phyloP scores from a whole-genome alignment of 2,329 filamentous ascomycete species.

The Aspergillus melleus region DNA sequence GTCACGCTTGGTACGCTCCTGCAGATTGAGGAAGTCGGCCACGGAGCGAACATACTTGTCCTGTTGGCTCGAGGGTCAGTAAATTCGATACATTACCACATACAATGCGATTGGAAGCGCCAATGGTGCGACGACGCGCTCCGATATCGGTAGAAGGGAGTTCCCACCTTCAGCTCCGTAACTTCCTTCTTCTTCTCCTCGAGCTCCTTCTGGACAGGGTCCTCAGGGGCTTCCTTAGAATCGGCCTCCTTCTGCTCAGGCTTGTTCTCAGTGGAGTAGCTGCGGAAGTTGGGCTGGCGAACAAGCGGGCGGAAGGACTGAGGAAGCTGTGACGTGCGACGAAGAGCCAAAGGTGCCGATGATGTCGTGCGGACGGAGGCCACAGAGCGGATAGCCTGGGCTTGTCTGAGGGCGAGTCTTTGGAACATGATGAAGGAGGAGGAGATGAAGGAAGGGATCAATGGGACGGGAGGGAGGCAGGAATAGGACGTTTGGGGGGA shows the following conservation, averaged over 20 bases:
- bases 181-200: slow-evolving; percentile 72
- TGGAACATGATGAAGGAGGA: slow-evolving; percentile 40
- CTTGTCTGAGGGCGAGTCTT: slow-evolving; percentile 44
- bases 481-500: not conserved
- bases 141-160: slow-evolving; percentile 3
- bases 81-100: not conserved
- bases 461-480: not conserved
- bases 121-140: not conserved
- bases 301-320: slow-evolving; percentile 35
- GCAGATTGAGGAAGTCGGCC: slow-evolving; percentile 96
- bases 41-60: slow-evolving; percentile 93
- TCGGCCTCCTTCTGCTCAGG: slow-evolving; percentile 41
- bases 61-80: slow-evolving; percentile 48
- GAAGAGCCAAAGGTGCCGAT: slow-evolving; percentile 33
- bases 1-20: slow-evolving; percentile 90
- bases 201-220: slow-evolving; percentile 63
- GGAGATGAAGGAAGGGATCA: slow-evolving; percentile 3
- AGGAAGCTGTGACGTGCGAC: slow-evolving; percentile 36
- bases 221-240: slow-evolving; percentile 45
- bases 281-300: slow-evolving; percentile 36
- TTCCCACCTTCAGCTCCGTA: slow-evolving; percentile 78
- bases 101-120: not conserved
- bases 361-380: slow-evolving; percentile 35
- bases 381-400: slow-evolving; percentile 38
- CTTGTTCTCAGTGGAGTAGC: slow-evolving; percentile 46